Evolutionary conservation across 192 early-diverging fungal species (phyloP), one percentile per base, ranked within the genome.

Genomic region (Podila minutissima): DNA sequence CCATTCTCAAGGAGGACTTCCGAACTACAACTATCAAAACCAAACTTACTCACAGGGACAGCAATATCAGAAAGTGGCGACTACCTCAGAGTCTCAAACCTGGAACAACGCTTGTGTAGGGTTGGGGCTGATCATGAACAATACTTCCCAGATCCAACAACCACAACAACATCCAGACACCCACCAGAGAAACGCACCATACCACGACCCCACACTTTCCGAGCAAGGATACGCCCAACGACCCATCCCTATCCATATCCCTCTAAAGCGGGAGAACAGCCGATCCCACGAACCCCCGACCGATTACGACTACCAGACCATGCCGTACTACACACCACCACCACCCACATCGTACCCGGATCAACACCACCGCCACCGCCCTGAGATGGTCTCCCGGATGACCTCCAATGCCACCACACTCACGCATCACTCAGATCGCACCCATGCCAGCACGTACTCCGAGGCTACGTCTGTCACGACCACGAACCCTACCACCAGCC

Each of bases 51-150:
- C 12, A 13, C 55, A 68, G 12, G 12, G 5, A 3, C 49, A 31
- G 19, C 28, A 29, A 51, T 6, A 29, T 3, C 41, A 32, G 19
- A 31, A n/a, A 4, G 24, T 19, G 26, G 31, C 4, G 8, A 57
- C 19, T 1, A 38, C 22, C n/a, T 13, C 7, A 28, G 38, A 8
- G 7, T 58, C 46, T n/a, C 35, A 37, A 20, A 64, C 75, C n/a
- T 71, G 69, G 75, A 41, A 31, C 5, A 64, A 71, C 8, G 38
- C 63, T 0, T 71, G 59, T 37, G 37, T 78, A 13, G 75, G 75
- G 0, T 24, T 78, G 22, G 75, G 75, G 0, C 53, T 78, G 24
- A 67, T 64, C 26, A 53, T 78, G n/a, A 26, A 32, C 22, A 20
- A 37, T n/a, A 19, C 4, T 12, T 28, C 61, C 61, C 4, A 31